Conservation (phyloP, 441 rosid genomes). For the Viola pubescens region DNA sequence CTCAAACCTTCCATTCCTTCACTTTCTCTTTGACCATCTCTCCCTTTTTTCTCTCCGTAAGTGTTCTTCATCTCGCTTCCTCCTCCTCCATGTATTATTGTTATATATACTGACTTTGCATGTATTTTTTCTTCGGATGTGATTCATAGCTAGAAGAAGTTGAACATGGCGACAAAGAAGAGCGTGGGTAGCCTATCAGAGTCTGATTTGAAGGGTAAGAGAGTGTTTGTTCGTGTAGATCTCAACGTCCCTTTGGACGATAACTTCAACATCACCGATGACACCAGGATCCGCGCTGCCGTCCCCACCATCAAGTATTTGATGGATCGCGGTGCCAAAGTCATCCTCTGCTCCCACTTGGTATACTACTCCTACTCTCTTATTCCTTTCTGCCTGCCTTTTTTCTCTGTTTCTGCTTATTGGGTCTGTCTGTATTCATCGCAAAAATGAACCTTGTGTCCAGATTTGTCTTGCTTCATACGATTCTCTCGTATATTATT, state of each 20-base stretch:
- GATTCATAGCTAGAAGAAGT: constrained; percentile 1
- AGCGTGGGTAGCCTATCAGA: constrained; percentile 64
- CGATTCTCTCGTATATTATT: no score
- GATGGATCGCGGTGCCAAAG: constrained; percentile 56
- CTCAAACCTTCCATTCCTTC: no score
- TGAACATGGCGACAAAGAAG: constrained; percentile 70
- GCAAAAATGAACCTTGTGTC: no score
- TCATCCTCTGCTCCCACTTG: constrained; percentile 56
- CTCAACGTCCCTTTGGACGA: constrained; percentile 94
- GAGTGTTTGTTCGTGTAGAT: constrained; percentile 89
- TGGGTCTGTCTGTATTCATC: no score
- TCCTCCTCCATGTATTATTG: neutral
- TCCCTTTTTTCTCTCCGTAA: neutral
- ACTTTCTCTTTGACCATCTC: no score
- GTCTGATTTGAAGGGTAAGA: constrained; percentile 87
- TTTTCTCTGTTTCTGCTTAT: no score
- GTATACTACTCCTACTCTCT: constrained; percentile 6
- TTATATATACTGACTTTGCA: neutral
- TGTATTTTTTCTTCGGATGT: constrained; percentile 6
- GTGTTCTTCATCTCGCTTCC: neutral
- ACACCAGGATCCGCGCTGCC: constrained; percentile 83
- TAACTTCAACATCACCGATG: constrained; percentile 77
- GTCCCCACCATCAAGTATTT: constrained; percentile 88
- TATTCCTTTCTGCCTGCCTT: neutral
- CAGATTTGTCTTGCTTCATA: no score